Conservation (phyloP, 805 yeast genomes). For the Myxozyma udenii region DNA sequence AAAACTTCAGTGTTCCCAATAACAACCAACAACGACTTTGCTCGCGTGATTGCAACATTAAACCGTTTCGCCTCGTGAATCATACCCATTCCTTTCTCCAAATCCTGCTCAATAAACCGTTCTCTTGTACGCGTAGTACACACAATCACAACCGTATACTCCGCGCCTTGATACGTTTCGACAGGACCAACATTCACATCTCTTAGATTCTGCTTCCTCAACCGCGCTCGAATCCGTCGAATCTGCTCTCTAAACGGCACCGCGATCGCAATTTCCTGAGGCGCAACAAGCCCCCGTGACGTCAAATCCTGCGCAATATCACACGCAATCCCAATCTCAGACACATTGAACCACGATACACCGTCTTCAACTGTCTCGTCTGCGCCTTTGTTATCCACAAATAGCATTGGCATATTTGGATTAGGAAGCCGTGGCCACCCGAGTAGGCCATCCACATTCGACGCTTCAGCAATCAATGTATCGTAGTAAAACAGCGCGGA, state of each 20-base stretch:
- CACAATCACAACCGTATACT: slow-evolving; percentile 23
- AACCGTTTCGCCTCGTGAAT: slow-evolving; percentile 35
- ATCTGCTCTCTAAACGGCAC: slow-evolving; percentile 28
- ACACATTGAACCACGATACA: slow-evolving; percentile 23
- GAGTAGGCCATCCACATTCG: slow-evolving; percentile 13
- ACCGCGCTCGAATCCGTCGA: slow-evolving; percentile 9
- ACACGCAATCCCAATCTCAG: slow-evolving; percentile 13
- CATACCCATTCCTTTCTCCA: slow-evolving; percentile 22
- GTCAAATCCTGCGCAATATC: slow-evolving; percentile 9
- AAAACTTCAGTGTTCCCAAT: slow-evolving; percentile 44
- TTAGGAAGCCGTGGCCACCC: slow-evolving; percentile 23
- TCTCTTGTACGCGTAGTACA: slow-evolving; percentile 26
- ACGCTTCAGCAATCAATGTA: slow-evolving; percentile 22
- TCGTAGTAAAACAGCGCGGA: slow-evolving; percentile 27
- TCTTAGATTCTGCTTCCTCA: slow-evolving; percentile 15
- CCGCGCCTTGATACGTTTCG: slow-evolving; percentile 29
- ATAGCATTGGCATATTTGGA: slow-evolving; percentile 17
- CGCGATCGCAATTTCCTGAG: slow-evolving; percentile 23
- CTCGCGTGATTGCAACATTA: slow-evolving; percentile 49
- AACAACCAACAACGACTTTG: slow-evolving; percentile 44
- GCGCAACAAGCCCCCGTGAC: slow-evolving; percentile 4
- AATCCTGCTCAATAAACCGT: slow-evolving; percentile 18
- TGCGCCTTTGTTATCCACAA: slow-evolving; percentile 13
- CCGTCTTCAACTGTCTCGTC: slow-evolving; percentile 30
- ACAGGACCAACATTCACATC: slow-evolving; percentile 29